phyloP scores from a whole-genome alignment of 441 rosid genomes.

The Corymbia calophylla region DNA sequence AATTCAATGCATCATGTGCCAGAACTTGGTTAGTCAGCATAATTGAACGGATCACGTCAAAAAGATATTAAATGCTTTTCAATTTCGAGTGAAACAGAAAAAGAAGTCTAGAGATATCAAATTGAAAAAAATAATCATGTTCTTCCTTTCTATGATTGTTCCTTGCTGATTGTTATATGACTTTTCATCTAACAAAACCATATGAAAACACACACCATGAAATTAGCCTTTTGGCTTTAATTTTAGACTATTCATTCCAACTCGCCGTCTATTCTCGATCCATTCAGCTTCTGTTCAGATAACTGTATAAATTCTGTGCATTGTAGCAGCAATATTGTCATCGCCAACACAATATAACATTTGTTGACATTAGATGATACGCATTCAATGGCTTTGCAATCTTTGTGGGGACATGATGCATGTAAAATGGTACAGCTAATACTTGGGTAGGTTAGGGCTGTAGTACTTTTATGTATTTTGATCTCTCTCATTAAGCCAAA shows the following conservation, averaged over 20 bases:
- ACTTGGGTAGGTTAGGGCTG: neutral
- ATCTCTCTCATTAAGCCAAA: neutral
- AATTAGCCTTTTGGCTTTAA: neutral
- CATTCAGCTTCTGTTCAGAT: neutral
- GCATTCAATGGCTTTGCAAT: neutral
- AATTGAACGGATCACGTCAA: neutral
- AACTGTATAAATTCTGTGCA: neutral
- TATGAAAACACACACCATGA: neutral
- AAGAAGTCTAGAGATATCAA: neutral
- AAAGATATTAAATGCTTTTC: too few relatives aligned
- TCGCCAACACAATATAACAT: neutral
- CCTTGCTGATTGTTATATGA: neutral
- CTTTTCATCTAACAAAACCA: neutral
- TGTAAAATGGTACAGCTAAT: neutral
- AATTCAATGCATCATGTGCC: neutral
- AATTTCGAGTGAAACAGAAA: neutral
- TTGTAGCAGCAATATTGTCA: neutral
- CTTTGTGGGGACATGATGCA: neutral
- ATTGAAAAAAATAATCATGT: neutral
- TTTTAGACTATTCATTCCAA: too few relatives aligned
- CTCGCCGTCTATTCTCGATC: neutral
- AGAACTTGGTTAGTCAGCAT: neutral
- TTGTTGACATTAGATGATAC: neutral
- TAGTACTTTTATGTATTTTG: neutral
- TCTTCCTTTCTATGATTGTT: neutral